phyloP scores from a whole-genome alignment of 345 rosid species.

The Eucalyptus regnans region DNA sequence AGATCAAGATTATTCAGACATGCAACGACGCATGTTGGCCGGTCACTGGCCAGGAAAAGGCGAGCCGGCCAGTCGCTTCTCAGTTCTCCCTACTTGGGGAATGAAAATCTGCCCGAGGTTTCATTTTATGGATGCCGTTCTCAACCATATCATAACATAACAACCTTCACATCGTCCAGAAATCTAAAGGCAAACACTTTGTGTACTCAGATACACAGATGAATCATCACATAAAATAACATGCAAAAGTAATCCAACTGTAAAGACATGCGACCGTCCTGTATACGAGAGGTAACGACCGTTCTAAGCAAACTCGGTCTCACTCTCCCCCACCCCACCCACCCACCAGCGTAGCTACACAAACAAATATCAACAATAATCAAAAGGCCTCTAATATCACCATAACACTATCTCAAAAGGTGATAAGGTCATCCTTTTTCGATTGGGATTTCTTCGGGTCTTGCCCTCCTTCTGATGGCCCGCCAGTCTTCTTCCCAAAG shows the following conservation, averaged over 20 bases:
- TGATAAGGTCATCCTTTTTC: constrained; percentile 72
- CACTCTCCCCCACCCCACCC: neutral
- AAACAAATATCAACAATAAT: neutral
- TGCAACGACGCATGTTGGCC: neutral
- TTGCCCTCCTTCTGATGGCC: constrained; percentile 34
- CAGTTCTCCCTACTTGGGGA: neutral
- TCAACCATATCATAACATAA: neutral
- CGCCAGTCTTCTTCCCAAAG: constrained; percentile 71
- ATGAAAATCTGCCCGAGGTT: neutral
- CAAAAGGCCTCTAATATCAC: neutral
- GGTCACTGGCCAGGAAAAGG: neutral
- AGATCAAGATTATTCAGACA: neutral
- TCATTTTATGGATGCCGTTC: neutral
- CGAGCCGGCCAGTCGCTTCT: neutral
- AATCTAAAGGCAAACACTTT: neutral
- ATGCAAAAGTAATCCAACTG: neutral
- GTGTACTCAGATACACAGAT: neutral
- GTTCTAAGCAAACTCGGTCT: neutral
- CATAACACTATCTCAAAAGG: constrained; percentile 19
- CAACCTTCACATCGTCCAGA: neutral
- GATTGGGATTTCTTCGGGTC: constrained; percentile 51
- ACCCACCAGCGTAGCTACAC: neutral
- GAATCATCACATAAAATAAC: neutral
- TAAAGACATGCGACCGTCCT: neutral
- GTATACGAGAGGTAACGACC: neutral